A percentile compares a stretch with the other conserved stretches of the same genome.
phyloP scores from a whole-genome alignment of 208 protist genomes.

The Porcisia hertigi region DNA sequence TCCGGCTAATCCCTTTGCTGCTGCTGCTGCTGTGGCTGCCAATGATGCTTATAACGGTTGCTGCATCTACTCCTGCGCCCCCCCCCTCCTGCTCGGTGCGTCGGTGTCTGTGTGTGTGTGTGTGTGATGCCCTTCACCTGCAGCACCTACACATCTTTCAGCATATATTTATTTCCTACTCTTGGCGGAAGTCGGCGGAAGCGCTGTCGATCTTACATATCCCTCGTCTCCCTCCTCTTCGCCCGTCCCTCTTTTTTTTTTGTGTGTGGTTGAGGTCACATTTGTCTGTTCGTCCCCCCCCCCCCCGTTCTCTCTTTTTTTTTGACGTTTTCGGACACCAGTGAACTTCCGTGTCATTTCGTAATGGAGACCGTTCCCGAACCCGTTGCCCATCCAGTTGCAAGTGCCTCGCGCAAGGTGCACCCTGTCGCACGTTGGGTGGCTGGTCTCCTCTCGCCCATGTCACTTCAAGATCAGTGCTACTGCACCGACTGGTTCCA shows the following conservation, averaged over 20 bases:
- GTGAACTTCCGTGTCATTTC: not conserved
- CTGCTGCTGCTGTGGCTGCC: not conserved
- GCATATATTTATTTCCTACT: too few relatives aligned
- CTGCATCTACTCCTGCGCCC: not conserved
- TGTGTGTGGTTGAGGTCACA: too few relatives aligned
- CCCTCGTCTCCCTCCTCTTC: too few relatives aligned
- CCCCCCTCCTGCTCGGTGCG: not conserved
- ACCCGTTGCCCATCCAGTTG: not conserved
- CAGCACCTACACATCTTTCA: too few relatives aligned
- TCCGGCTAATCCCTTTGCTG: not conserved
- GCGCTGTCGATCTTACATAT: too few relatives aligned
- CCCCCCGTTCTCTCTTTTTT: not conserved
- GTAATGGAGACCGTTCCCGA: constrained; percentile 11
- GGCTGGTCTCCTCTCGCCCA: constrained; percentile 68
- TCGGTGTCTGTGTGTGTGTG: too few relatives aligned
- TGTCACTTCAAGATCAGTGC: constrained; percentile 77
- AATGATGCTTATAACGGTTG: not conserved
- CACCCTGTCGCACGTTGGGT: constrained; percentile 66
- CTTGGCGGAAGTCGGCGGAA: too few relatives aligned
- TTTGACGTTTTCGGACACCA: not conserved
- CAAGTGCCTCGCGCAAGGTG: constrained; percentile 13
- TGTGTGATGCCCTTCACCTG: too few relatives aligned
- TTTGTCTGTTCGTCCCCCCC: too few relatives aligned
- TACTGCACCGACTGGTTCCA: constrained; percentile 29
- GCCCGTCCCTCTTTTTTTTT: too few relatives aligned